Conservation (phyloP, 176 grass and related monocot genomes). For the Triticum aestivum region DNA sequence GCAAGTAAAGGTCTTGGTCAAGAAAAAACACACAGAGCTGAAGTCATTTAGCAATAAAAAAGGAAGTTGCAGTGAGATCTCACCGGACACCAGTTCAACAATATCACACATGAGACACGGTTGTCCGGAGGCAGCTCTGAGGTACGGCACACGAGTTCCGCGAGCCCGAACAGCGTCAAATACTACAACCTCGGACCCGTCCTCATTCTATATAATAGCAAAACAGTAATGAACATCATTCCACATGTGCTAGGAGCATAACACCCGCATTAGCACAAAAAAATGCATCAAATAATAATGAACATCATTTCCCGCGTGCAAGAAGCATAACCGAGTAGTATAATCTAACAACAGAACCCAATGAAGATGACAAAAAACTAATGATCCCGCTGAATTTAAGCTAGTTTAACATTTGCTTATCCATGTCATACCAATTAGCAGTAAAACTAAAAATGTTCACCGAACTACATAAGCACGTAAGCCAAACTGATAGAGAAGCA, state of each 20-base stretch:
- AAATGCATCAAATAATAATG: no score
- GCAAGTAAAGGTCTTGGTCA: not conserved
- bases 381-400: not conserved
- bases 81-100: constrained; percentile 58
- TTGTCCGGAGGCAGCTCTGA: constrained; percentile 80
- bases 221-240: not conserved
- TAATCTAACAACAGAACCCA: not conserved
- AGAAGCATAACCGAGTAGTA: not conserved
- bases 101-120: constrained; percentile 74
- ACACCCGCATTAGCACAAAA: no score
- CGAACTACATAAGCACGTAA: no score
- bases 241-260: not conserved
- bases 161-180: constrained; percentile 33
- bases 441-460: no score
- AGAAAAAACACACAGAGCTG: not conserved
- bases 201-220: not conserved
- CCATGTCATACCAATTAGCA: not conserved
- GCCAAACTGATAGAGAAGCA: no score
- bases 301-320: no score
- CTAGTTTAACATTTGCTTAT: not conserved
- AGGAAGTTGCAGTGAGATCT: not conserved
- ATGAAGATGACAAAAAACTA: not conserved
- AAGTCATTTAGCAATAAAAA: not conserved
- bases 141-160: constrained; percentile 60
- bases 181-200: no score